Base-by-base conservation (phyloP, 1,284 basidiomycete genomes). In the Ceratorhiza oryzae-sativae region DNA sequence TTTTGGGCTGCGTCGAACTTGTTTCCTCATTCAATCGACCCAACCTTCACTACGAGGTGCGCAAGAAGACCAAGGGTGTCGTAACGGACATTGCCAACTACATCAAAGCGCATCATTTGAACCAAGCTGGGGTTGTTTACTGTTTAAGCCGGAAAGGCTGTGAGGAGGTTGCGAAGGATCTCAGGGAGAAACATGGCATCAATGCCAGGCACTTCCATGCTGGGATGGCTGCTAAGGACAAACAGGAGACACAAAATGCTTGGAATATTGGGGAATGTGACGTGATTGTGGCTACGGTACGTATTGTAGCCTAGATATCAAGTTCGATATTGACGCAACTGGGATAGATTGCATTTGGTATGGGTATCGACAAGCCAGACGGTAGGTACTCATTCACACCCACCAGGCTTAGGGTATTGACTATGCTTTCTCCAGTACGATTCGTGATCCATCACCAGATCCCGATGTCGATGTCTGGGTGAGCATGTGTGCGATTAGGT, bases 291-390 rank as follows among this genome's bases (percentile, higher is more conserved):
- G 97, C 96, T 0, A 99, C 97, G 42, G 83, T 84, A 58, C 74
- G 81, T 77, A 15, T 6, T 25, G 42, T 15, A 72, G 60, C 30
- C 15, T 15, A 18, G 3, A 25, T 71, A 27, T 62, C 49, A 45
- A 5, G 56, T 68, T n/a, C n/a, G n/a, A 60, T 73, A 39, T 39
- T 72, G 55, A 70, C 25, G 23, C 30, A 55, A 62, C 12, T 10
- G 53, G 25, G 65, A 48, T 75, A 91, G 89, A 86, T 94, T 75
- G 94, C 94, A 0, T 98, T 98, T 79, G 97, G 97, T 9, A 98
- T 99, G 97, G 97, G 96, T 18, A 96, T 98, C 73, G 95, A 98
- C 81, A 98, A 98, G 79, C 81, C 89, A 0, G 87, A 94, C 76
- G 88, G 88, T 89, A 77, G 71, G 83, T 73, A 34, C 1, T 1